phyloP scores from a whole-genome alignment of 2,329 filamentous ascomycete species.

The Calonectria crousiana region DNA sequence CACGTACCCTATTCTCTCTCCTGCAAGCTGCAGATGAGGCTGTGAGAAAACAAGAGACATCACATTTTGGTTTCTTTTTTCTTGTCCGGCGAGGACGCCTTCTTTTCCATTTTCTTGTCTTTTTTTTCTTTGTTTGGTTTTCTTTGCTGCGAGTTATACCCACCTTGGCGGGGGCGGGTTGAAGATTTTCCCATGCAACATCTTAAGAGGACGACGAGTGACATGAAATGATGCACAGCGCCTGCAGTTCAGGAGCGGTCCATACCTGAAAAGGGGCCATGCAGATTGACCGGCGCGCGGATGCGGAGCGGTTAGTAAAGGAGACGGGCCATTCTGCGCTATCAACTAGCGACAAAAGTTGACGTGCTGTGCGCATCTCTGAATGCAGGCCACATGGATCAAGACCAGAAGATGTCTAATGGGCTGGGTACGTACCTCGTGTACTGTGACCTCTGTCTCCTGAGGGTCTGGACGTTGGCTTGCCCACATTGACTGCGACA shows the following conservation, averaged over 20 bases:
- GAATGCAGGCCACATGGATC: neutral
- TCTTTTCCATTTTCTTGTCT: neutral
- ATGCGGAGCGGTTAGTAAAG: neutral
- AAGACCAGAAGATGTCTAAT: neutral
- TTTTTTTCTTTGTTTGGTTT: neutral
- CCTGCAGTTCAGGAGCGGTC: slow-evolving; percentile 2
- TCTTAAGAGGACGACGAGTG: neutral
- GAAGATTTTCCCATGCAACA: slow-evolving; percentile 9
- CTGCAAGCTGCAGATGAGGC: neutral
- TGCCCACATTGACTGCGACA: slow-evolving; percentile 6
- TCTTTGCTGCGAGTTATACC: neutral
- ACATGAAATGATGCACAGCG: neutral
- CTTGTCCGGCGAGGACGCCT: neutral
- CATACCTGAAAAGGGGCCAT: slow-evolving; percentile 18
- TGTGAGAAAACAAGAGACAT: slow-evolving; percentile 12
- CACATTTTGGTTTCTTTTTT: slow-evolving; percentile 9
- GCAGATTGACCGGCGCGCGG: slow-evolving; percentile 10
- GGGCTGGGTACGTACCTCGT: neutral
- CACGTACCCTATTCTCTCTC: neutral
- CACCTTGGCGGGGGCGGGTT: slow-evolving; percentile 9
- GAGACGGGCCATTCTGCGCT: neutral
- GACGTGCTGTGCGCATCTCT: slow-evolving; percentile 6
- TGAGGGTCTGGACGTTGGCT: neutral
- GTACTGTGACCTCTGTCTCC: slow-evolving; percentile 13
- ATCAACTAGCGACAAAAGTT: slow-evolving; percentile 5